Evolutionary conservation across 192 early-diverging fungal genomes (phyloP).

Genomic region (Paraglomus occultum): DNA sequence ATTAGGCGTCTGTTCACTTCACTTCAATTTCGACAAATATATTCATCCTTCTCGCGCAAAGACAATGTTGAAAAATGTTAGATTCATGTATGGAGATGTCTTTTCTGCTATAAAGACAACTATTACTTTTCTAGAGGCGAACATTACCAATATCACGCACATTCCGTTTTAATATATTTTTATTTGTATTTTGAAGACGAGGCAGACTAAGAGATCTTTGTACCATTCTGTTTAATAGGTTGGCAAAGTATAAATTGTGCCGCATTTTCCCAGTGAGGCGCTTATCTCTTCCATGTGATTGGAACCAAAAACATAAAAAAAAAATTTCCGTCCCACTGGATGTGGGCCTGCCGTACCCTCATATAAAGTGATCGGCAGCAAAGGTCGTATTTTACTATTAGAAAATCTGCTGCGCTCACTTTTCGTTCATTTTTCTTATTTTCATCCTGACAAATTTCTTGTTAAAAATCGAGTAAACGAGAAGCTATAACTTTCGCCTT

Average conservation of each 20-base stretch:
- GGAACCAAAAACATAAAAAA: background rate
- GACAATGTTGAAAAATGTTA: background rate
- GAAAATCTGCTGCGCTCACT: too few species aligned
- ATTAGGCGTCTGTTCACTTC: background rate
- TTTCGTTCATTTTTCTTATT: too few species aligned
- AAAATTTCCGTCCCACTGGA: too few species aligned
- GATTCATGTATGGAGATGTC: background rate
- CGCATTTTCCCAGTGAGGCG: background rate
- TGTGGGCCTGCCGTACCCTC: too few species aligned
- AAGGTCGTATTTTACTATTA: too few species aligned
- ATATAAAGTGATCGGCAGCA: too few species aligned
- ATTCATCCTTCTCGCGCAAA: background rate
- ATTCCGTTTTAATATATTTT: background rate
- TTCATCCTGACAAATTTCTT: too few species aligned
- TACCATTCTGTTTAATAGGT: background rate
- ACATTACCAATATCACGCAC: background rate
- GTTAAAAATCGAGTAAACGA: too few species aligned
- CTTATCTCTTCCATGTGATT: background rate
- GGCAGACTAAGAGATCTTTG: background rate
- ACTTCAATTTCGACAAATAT: constrained; percentile 16
- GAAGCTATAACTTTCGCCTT: too few species aligned
- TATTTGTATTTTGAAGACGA: background rate
- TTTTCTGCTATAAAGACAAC: constrained; percentile 12
- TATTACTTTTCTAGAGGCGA: background rate
- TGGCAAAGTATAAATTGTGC: too few species aligned